A percentile compares a stretch with the other conserved stretches of the same genome.
phyloP scores from a whole-genome alignment of 495 filamentous ascomycete genomes.

The Xylaria telfairii region DNA sequence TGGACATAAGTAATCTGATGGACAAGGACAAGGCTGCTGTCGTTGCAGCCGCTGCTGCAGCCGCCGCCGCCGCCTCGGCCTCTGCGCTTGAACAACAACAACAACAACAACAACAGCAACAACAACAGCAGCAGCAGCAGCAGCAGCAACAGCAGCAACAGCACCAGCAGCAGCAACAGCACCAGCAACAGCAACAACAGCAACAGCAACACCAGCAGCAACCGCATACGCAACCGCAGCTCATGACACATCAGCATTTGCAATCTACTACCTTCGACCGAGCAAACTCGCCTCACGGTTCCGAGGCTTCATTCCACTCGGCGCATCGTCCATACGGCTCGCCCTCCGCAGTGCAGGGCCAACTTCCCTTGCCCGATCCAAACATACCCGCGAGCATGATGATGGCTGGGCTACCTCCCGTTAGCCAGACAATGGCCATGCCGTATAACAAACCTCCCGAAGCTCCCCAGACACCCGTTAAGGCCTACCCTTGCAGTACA shows the following conservation, averaged over 20 bases:
- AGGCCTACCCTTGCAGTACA: conserved; percentile 89
- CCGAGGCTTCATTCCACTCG: conserved; percentile 69
- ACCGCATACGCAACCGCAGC: conserved; percentile 51
- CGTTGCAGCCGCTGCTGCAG: conserved; percentile 55
- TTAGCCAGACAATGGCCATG: conserved; percentile 44
- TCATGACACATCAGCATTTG: conserved; percentile 60
- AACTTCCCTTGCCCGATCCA: conserved; percentile 54
- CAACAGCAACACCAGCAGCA: not conserved
- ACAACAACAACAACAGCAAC: conserved; percentile 42
- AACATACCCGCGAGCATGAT: conserved; percentile 57
- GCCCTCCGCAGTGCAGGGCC: conserved; percentile 52
- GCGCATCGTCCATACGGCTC: conserved; percentile 42
- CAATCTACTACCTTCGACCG: conserved; percentile 69
- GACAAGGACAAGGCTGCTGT: conserved; percentile 67
- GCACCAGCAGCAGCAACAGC: not conserved
- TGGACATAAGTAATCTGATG: conserved; percentile 75
- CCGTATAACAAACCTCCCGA: conserved; percentile 41
- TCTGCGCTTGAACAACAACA: conserved; percentile 61
- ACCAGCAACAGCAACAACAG: not conserved
- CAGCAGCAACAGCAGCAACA: conserved; percentile 48
- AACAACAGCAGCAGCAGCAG: not conserved
- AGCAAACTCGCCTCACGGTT: conserved; percentile 70
- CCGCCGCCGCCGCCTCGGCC: conserved; percentile 54
- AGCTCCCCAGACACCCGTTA: conserved; percentile 47
- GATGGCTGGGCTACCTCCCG: conserved; percentile 39